Evolutionary conservation across 1,284 basidiomycete species (phyloP), one percentile per base, ranked within the genome.

Genomic region (Cutaneotrichosporon dermatis): DNA sequence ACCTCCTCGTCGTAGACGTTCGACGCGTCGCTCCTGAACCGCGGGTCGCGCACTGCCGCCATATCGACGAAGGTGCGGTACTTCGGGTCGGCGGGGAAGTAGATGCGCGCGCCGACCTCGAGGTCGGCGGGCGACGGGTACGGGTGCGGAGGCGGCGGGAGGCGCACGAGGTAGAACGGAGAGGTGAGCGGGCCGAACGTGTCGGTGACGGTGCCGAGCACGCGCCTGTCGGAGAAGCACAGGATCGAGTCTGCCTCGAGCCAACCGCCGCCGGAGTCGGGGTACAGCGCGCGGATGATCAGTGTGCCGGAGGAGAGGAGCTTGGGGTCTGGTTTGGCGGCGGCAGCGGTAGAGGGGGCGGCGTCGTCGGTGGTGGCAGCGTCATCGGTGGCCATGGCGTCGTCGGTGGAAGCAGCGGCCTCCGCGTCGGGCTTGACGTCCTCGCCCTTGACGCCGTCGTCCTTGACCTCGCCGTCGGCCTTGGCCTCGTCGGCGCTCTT

Each of bases 1-100:
- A 81, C 76, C 63, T 84, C 82, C 66, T 84, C 82, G 64, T 84
- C 83, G 69, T 77, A 81, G 6, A 82, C 66, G 69, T 84, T 84
- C 49, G 75, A 79, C 7, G 83, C 83, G 67, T 84, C 83, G 6
- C 79, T 80, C 63, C 80, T 80, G 66, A 75, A 73, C 49, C 77
- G 74, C 6, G 78, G 73, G 54, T 76, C 73, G 13, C 79, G 73
- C 2, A 82, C 80, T 8, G 80, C 75, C 36, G 63, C 60, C 73
- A 74, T 76, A 66, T 76, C 73, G 36, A 83, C 81, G 61, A 81
- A 80, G 3, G 76, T 76, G 52, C 80, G 79, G 62, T 77, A 78
- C 13, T 62, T 51, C 4, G 66, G 55, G 33, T 66, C 70, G 9
- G 77, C 72, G 8, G 80, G 78, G 68, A 82, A 83, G 68, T 69